Base-by-base conservation (phyloP, 1,139 yeast species). In the Lodderomyces theae region DNA sequence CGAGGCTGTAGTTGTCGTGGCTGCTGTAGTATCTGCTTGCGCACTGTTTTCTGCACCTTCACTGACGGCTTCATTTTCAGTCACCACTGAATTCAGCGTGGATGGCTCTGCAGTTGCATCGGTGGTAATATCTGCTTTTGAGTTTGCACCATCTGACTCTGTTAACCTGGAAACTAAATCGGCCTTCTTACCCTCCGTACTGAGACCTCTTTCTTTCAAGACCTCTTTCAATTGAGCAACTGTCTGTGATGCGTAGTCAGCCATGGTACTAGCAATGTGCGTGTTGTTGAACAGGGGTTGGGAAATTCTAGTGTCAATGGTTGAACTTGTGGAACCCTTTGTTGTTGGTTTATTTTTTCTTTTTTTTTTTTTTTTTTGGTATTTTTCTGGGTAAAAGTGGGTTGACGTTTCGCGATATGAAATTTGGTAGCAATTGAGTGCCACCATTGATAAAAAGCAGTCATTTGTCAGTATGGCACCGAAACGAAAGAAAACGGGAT, bases 161-260 rank as follows among this genome's bases (percentile, higher is more conserved):
- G 61, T 64, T 47, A 90, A 73, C 51, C 97, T 79, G 34, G 79
- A 79, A 41, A 90, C 74, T 51, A 90, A 74, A 44, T 88, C 96
- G 34, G 85, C 82, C 63, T 90, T 92, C 54, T 88, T 82, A 19
- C 98, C 98, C 34, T 82, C 79, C 6, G 75, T 69, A 4, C 95
- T 61, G 43, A 92, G 74, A 1, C 83, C 86, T 50, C 82, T 79
- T 35, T 72, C 65, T 53, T 84, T 82, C 54, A 92, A 76, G 42
- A 79, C 53, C 49, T 86, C 96, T 60, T 86, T 89, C 62, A 90
- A 76, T 67, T 88, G 96, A 30, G 85, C 82, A 38, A 89, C 97
- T 25, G 95, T 90, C 52, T 72, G 77, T 42, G 77, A 61, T 30
- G 80, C 58, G 62, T 82, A 85, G 33, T 77, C 80, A 12, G 82